Evolutionary conservation across 208 protist species (phyloP), one percentile per base, ranked within the genome.

Genomic region (Trypanosoma brucei): DNA sequence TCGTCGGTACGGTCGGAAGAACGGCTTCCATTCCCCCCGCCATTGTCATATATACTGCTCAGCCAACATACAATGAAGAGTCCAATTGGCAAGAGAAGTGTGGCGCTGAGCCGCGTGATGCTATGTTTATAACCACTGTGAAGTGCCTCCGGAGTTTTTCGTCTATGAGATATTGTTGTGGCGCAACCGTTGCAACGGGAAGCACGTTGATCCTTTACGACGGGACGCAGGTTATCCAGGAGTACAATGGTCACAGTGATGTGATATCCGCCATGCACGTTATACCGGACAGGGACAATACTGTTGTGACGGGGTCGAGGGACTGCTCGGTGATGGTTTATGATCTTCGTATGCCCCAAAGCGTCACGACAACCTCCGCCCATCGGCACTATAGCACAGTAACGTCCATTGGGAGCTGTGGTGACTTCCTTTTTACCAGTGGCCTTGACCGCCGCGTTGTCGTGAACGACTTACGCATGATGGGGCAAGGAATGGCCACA

Each of bases 251-350:
- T 50, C 89, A 95, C 72, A 79, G 76, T 40, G 89, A 95, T 64
- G 84, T 95, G 56, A 83, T 95, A 49, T 90, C 89, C 11, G 72
- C 83, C 8, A 72, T 95, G 66, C 78, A 89, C 58, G 76, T 88
- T 4, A 81, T 86, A n/a, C 54, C 57, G 22, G 84, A 91, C 40
- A 70, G 76, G 36, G 81, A 89, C 14, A 81, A 70, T 62, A 70
- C 72, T 13, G 69, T 95, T 59, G 73, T 95, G 60, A 91, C 86
- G 7, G 89, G 89, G 35, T 95, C 89, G 7, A 72, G 89, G 22
- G 89, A 95, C 78, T 81, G 83, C 53, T 82, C 79, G 6, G 83
- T 90, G 9, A 79, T 89, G 55, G 59, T 95, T 36, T 95, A 89
- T 68, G 89, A 95, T 62, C 56, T 84, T 44, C 78, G 75, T 37